Percentiles rank a stretch among this genome's conserved stretches.
These are phyloP conservation scores for Lagenidium sp. DNA, from an alignment of 352 stramenopile species.

Conservation along the genomic window DNA sequence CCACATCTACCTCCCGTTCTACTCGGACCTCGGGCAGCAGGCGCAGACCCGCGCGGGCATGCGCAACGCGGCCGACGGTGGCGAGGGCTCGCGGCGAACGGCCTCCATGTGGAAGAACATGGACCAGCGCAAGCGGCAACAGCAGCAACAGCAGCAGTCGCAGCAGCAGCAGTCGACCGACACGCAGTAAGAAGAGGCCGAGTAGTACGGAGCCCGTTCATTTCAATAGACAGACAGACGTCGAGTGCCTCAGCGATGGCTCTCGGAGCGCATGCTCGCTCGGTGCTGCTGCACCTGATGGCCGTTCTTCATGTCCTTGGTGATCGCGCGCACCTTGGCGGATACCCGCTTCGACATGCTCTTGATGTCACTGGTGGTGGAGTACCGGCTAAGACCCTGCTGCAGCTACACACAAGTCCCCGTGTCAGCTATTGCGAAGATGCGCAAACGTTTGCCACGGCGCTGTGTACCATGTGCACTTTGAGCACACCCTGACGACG, in stretches of 20 bases:
- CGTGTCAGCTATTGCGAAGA: not conserved
- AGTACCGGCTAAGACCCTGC: slow-evolving; percentile 21
- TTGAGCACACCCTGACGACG: slow-evolving; percentile 22
- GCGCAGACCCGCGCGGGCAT: slow-evolving; percentile 20
- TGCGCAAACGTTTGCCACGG: too few species aligned
- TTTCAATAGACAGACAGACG: not conserved
- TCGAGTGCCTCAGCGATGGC: not conserved
- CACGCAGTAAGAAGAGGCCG: too few species aligned
- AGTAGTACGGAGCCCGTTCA: not conserved
- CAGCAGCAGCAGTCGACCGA: slow-evolving; percentile 3
- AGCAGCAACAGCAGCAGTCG: not conserved
- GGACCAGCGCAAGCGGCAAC: slow-evolving; percentile 10
- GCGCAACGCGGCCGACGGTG: not conserved
- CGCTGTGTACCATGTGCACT: slow-evolving; percentile 14
- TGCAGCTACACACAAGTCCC: slow-evolving; percentile 14
- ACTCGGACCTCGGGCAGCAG: slow-evolving; percentile 23
- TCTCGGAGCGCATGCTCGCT: slow-evolving; percentile 1
- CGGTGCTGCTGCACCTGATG: slow-evolving; percentile 1
- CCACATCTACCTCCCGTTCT: slow-evolving; percentile 31
- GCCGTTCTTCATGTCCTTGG: slow-evolving; percentile 9
- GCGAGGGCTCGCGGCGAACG: slow-evolving; percentile 5
- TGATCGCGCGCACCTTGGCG: slow-evolving; percentile 31
- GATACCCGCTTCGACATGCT: slow-evolving; percentile 27
- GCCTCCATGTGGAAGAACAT: slow-evolving; percentile 43
- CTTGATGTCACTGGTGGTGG: slow-evolving; percentile 27